phyloP scores from a whole-genome alignment of 2,329 filamentous ascomycete genomes.

The Ophiostoma ips region DNA sequence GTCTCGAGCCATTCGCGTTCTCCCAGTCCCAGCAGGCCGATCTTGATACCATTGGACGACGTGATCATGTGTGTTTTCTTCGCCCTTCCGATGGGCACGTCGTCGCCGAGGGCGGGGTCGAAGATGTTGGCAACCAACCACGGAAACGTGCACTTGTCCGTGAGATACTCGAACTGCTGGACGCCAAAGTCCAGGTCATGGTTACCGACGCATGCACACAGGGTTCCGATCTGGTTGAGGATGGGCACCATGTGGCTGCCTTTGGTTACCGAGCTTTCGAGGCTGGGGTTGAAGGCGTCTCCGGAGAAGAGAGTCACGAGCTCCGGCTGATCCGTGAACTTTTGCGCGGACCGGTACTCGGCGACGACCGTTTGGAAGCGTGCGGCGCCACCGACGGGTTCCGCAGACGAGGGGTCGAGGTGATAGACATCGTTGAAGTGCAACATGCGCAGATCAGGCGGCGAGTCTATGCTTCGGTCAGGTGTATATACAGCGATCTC shows the following conservation, averaged over 20 bases:
- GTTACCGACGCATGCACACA: conserved; percentile 78
- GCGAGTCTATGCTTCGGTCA: conserved; percentile 15
- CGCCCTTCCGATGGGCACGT: conserved; percentile 62
- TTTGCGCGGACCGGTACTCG: conserved; percentile 52
- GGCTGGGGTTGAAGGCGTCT: conserved; percentile 81
- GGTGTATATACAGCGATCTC: conserved; percentile 15
- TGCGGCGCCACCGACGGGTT: conserved; percentile 69
- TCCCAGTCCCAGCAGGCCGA: conserved; percentile 73
- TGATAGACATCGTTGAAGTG: conserved; percentile 96
- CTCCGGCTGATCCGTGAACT: conserved; percentile 48
- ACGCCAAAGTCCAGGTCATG: conserved; percentile 91
- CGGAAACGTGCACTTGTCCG: conserved; percentile 65
- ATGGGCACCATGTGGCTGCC: conserved; percentile 82
- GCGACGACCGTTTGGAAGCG: conserved; percentile 69
- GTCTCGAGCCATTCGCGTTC: conserved; percentile 84
- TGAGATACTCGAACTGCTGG: conserved; percentile 60
- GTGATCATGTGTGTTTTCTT: conserved; percentile 64
- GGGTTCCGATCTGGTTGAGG: conserved; percentile 62
- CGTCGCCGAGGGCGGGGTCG: conserved; percentile 65
- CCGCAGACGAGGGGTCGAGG: conserved; percentile 58
- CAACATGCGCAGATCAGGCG: conserved; percentile 62
- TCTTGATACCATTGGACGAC: conserved; percentile 68
- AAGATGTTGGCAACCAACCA: conserved; percentile 85
- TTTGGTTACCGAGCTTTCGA: conserved; percentile 83
- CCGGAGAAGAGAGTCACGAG: conserved; percentile 76